phyloP scores from a whole-genome alignment of 1,284 basidiomycete genomes.

The Leccinum griseonigrum region DNA sequence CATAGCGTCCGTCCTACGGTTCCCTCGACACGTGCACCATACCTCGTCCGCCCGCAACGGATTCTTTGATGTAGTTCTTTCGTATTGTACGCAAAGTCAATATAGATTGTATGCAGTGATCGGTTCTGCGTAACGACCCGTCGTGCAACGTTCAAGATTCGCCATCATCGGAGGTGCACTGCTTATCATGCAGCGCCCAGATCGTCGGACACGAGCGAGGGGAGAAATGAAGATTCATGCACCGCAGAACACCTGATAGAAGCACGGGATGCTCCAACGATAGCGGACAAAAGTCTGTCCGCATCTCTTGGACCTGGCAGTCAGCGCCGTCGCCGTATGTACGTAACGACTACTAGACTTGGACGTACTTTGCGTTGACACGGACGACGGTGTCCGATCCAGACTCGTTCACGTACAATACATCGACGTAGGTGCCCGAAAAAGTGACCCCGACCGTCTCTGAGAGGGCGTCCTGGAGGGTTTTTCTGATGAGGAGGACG shows the following conservation, averaged over 20 bases:
- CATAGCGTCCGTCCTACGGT: background rate
- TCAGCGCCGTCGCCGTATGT: background rate
- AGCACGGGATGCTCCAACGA: slow-evolving; percentile 30
- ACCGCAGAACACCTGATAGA: slow-evolving; percentile 34
- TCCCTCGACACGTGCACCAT: background rate
- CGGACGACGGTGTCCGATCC: slow-evolving; percentile 37
- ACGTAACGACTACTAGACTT: background rate
- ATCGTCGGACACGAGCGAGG: slow-evolving; percentile 32
- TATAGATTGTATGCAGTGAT: slow-evolving; percentile 2
- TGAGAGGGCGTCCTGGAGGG: slow-evolving; percentile 42
- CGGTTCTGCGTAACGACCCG: background rate
- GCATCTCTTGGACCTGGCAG: slow-evolving; percentile 35
- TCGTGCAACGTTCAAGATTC: slow-evolving; percentile 8
- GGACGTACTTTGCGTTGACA: slow-evolving; percentile 27
- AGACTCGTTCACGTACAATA: slow-evolving; percentile 36
- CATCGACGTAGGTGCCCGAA: slow-evolving; percentile 42
- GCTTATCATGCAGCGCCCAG: slow-evolving; percentile 7
- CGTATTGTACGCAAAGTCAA: slow-evolving; percentile 3
- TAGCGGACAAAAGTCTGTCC: slow-evolving; percentile 38
- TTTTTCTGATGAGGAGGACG: slow-evolving; percentile 38
- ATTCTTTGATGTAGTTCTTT: background rate
- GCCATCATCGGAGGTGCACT: slow-evolving; percentile 5
- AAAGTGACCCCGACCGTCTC: slow-evolving; percentile 42
- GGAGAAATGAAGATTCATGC: slow-evolving; percentile 43
- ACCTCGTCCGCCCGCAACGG: slow-evolving; percentile 4